A percentile compares a stretch with the other conserved stretches of the same genome.
Evolutionary conservation across 257 asterid species (phyloP).

Genomic region (Craterostigma plantagineum): DNA sequence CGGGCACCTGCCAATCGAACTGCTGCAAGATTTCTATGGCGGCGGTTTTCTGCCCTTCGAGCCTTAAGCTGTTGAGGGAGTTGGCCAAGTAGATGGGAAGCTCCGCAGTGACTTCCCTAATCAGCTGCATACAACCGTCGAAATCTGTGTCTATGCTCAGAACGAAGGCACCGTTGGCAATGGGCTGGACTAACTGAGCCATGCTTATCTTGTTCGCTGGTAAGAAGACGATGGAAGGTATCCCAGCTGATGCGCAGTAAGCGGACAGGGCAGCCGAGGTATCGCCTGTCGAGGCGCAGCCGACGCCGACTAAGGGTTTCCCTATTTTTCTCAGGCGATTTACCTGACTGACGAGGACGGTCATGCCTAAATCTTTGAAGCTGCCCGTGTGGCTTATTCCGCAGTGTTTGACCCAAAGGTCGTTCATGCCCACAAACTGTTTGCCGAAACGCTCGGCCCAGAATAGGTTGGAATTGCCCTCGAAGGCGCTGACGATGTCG

Average conservation of each 20-base stretch:
- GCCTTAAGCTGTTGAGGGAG: conserved; percentile 58
- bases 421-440: conserved; percentile 71
- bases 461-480: conserved; percentile 59
- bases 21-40: conserved; percentile 81
- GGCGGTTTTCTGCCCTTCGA: conserved; percentile 85
- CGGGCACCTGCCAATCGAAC: conserved; percentile 82
- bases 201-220: conserved; percentile 58
- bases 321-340: conserved; percentile 51
- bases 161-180: conserved; percentile 83
- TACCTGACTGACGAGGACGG: conserved; percentile 70
- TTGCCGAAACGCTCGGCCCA: conserved; percentile 91
- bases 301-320: conserved; percentile 70
- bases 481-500: conserved; percentile 57
- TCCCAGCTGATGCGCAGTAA: conserved; percentile 71
- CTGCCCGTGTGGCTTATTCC: conserved; percentile 77
- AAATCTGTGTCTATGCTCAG: conserved; percentile 75
- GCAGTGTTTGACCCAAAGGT: conserved; percentile 75
- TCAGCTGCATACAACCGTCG: conserved; percentile 87
- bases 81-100: conserved; percentile 73
- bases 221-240: conserved; percentile 58
- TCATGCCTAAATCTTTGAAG: conserved; percentile 72
- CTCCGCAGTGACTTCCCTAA: conserved; percentile 68
- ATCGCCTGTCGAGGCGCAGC: conserved; percentile 77
- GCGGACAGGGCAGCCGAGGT: conserved; percentile 75
- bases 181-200: conserved; percentile 78